A percentile compares a stretch with the other conserved stretches of the same genome.
Evolutionary conservation across 768 basidiomycete genomes (phyloP).

Genomic region (Psilocybe sp.): DNA sequence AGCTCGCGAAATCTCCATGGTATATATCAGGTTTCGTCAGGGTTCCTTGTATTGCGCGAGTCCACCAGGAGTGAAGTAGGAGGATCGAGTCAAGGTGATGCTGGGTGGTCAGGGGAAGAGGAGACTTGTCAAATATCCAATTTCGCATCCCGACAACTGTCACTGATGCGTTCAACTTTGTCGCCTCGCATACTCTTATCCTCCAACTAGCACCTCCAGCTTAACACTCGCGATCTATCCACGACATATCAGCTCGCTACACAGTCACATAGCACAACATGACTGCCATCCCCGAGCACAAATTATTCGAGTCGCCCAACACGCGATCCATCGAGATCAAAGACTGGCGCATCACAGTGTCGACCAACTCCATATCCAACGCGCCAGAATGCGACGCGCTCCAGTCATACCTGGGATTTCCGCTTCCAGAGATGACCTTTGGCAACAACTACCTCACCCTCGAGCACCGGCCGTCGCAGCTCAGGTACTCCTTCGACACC

Average conservation of each 20-base stretch:
- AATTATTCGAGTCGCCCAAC: constrained; percentile 65
- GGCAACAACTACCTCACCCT: constrained; percentile 77
- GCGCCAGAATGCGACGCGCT: constrained; percentile 71
- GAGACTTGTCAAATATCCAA: background rate
- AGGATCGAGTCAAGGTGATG: no score
- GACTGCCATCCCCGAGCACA: constrained; percentile 57
- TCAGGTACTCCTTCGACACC: constrained; percentile 65
- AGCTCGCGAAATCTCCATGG: constrained; percentile 50
- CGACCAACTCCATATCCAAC: constrained; percentile 78
- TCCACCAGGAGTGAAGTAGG: no score
- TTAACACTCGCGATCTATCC: no score
- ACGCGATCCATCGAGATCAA: constrained; percentile 65
- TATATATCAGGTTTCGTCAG: background rate
- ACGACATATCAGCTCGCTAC: no score
- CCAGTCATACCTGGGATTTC: constrained; percentile 64
- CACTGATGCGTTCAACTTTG: background rate
- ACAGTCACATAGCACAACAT: background rate
- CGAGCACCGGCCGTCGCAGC: constrained; percentile 60
- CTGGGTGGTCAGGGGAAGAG: no score
- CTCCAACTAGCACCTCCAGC: no score
- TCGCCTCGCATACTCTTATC: no score
- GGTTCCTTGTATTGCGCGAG: no score
- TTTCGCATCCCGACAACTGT: constrained; percentile 16
- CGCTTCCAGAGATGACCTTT: constrained; percentile 96
- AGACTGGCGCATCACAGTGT: constrained; percentile 68